Evolutionary conservation across 1,139 yeast genomes (phyloP), one percentile per base, ranked within the genome.

Genomic region (Pichia sp.): DNA sequence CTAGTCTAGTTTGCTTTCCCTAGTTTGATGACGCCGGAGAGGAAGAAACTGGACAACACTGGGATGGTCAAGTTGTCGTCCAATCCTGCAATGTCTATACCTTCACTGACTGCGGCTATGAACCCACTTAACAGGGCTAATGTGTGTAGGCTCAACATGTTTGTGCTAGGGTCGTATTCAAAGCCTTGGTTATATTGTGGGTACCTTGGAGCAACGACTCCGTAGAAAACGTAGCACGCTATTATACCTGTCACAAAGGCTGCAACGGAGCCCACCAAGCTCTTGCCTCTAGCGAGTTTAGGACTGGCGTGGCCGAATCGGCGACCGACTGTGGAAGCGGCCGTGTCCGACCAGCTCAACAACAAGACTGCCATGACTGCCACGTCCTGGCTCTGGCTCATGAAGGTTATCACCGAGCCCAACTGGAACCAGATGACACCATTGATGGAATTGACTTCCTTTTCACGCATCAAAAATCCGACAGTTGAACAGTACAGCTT

Each of bases 21-120:
- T 12, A 56, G 46, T 30, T 51, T 54, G 31, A 56, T 49, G 14
- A 51, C 52, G 16, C 27, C 38, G 10, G 55, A 49, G 31, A 56
- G 47, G 41, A 56, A 56, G 0, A 54, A 24, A 33, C 58, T 52
- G 17, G 58, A 56, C 12, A 56, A 46, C 0, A 89, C 90, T 3
- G 99, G 99, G 57, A 93, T 92, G 52, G 98, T 91, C 64, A 95
- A 81, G 69, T 93, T 93, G 68, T 93, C 99, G 70, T 93, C 99
- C 70, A 90, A 72, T 44, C 81, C 83, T 60, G 79, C 83, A 36
- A 91, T 57, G 63, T 85, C 88, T 50, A 91, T 78, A 38, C 88
- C 88, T 73, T 92, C 98, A 46, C 95, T 85, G n/a, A 85, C 72
- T 16, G 96, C 84, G 29, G 96, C 96, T 53, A 88, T 80, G 24